Conservation (phyloP, 306 rosid species). For the Canavalia ensiformis region DNA sequence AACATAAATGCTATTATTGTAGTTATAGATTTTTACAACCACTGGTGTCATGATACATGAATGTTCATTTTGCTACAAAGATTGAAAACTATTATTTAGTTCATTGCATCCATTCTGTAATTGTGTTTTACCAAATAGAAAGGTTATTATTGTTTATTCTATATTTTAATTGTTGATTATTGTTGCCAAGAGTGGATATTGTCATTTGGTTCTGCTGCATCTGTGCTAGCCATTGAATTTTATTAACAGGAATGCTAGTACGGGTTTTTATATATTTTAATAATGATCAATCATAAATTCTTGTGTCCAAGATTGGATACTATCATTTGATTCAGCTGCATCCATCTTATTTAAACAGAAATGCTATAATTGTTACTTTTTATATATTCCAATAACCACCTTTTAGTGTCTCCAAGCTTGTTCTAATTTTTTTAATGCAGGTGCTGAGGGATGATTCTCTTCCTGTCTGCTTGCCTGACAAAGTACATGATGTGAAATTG, state of each 20-base stretch:
- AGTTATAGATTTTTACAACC: neutral
- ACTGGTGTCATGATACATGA: neutral
- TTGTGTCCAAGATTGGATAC: neutral
- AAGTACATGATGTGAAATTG: conserved; percentile 92
- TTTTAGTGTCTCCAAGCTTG: neutral
- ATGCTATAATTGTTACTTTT: neutral
- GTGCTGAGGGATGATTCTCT: conserved; percentile 86
- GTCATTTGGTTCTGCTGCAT: neutral
- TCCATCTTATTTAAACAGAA: neutral
- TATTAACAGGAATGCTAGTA: neutral
- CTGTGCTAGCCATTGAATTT: neutral
- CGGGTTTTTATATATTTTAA: conserved; percentile 2
- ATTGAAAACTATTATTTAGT: neutral
- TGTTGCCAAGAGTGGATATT: conserved; percentile 12
- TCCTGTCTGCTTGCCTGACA: conserved; percentile 83
- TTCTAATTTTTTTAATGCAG: conserved; percentile 50
- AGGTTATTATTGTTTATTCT: neutral
- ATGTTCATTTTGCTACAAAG: neutral
- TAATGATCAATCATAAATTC: neutral
- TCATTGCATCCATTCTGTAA: conserved; percentile 5
- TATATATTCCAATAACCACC: neutral
- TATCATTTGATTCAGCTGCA: neutral
- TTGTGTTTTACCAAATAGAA: neutral
- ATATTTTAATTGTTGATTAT: neutral
- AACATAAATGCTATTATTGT: neutral